Evolutionary conservation across 139 green algal genomes (phyloP).

Genomic region (Nannochloris sp.): DNA sequence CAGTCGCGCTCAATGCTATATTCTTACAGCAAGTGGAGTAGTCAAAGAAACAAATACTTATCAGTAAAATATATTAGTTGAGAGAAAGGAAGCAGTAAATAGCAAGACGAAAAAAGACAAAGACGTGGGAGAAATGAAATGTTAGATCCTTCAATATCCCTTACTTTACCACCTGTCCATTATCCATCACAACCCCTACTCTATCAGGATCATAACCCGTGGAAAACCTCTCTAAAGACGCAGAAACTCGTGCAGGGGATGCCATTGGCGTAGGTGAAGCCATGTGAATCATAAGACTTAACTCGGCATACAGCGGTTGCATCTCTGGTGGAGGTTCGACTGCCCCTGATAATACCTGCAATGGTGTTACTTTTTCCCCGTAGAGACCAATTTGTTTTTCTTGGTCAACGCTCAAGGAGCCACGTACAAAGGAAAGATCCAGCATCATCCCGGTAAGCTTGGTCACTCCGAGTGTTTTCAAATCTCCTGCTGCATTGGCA

Average conservation of each 20-base stretch:
- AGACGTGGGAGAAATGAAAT: too few relatives aligned
- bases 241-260: background rate
- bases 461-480: too few relatives aligned
- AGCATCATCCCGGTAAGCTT: too few relatives aligned
- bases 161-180: background rate
- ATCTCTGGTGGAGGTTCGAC: conserved; percentile 14
- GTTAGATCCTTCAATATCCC: too few relatives aligned
- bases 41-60: too few relatives aligned
- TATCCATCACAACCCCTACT: background rate
- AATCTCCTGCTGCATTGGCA: too few relatives aligned
- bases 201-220: background rate
- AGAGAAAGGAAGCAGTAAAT: too few relatives aligned
- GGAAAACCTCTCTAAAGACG: conserved; percentile 4
- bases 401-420: background rate
- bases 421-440: too few relatives aligned
- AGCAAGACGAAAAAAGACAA: too few relatives aligned
- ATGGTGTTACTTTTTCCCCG: conserved; percentile 1
- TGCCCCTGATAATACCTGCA: conserved; percentile 6
- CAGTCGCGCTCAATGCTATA: too few relatives aligned
- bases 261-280: background rate
- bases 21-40: too few relatives aligned
- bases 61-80: too few relatives aligned
- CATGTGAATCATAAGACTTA: background rate
- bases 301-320: background rate
- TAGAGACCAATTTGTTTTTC: conserved; percentile 8